Evolutionary conservation across 1,284 basidiomycete species (phyloP), one percentile per base, ranked within the genome.

Genomic region (Anthracocystis panici-leucophaei): DNA sequence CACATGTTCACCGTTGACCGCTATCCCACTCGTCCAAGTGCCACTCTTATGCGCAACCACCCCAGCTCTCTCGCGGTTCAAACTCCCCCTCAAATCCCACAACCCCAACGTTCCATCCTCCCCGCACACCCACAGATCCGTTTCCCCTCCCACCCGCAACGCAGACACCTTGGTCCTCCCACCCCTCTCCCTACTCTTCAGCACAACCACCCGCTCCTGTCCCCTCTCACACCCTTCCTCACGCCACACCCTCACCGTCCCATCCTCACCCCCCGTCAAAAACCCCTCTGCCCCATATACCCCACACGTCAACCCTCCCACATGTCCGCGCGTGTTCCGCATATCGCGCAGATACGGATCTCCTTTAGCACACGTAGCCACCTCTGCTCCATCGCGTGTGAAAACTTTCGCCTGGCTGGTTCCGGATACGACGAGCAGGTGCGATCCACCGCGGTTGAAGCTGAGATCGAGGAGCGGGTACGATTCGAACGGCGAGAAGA

Each of bases 311-410:
- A 99, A 85, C 84, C 97, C 95, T 42, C 92, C 91, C 53, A 97
- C 95, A 86, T 99, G 97, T 2, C 97, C 97, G 50, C 90, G 89
- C 65, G 97, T 99, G 82, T 97, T 92, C 86, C 94, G 94, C 93
- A 99, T 97, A 86, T 99, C 97, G 58, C 97, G 91, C 80, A 99
- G 92, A 84, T 98, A 99, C 72, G 93, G 93, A 86, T 99, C 97
- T 38, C 97, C 97, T 87, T 98, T 98, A 92, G 67, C 92, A 89
- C 67, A 83, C 33, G 54, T 65, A 0, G 60, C 71, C 0, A 80
- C n/a, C 35, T 80, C 70, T 1, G 64, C 63, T 12, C 80, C 83
- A 21, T 85, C 80, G 5, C 79, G 62, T 81, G 92, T 91, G 84
- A 92, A 99, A 42, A 99, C 86, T 85, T 93, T 95, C 1, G 95